Base-by-base conservation (phyloP, 2,329 filamentous ascomycete species). In the Diaporthe sp. region DNA sequence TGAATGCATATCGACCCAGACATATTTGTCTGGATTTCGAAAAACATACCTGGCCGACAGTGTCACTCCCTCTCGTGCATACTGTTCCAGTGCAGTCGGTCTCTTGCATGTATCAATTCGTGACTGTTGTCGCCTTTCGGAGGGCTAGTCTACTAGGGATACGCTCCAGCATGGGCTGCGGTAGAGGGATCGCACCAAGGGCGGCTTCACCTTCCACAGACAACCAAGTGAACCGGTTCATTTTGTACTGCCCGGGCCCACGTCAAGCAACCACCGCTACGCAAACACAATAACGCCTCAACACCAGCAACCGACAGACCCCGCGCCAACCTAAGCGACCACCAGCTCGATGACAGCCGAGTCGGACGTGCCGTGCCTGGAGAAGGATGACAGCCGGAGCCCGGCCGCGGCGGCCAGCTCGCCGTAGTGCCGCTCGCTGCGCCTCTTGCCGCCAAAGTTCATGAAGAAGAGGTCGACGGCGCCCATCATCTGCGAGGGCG, bases 391-490 rank as follows among this genome's bases (percentile, higher is more conserved):
- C 4, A 72, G 53, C 25, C 22, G 34, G 28, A 72, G 42, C 6
- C 70, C 70, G 19, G 70, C 70, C 55, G 31, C 12, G 5, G 39
- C 68, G 19, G 68, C 68, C 53, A 46, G 68, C 37, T 44, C 68
- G n/a, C 53, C 68, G 51, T 71, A 71, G 53, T 71, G 68, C 9
- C 68, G 72, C 62, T 79, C 73, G 34, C 80, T 79, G 51, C 79
- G 74, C 51, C 79, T 34, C 76, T 80, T 81, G 2, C 79, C 79
- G 12, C 80, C 79, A 15, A 80, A 49, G 19, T 79, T 80, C 58
- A 80, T 65, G 78, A 80, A 80, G 28, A 80, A 76, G 51, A 80
- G 39, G 37, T 80, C 79, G 19, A 80, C 79, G 28, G 78, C 74
- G 4, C 78, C 55, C 58, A 80, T 80, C 44, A 75, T 61, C 15